phyloP scores from a whole-genome alignment of 1,139 yeast genomes.

The Meyerozyma sp. region DNA sequence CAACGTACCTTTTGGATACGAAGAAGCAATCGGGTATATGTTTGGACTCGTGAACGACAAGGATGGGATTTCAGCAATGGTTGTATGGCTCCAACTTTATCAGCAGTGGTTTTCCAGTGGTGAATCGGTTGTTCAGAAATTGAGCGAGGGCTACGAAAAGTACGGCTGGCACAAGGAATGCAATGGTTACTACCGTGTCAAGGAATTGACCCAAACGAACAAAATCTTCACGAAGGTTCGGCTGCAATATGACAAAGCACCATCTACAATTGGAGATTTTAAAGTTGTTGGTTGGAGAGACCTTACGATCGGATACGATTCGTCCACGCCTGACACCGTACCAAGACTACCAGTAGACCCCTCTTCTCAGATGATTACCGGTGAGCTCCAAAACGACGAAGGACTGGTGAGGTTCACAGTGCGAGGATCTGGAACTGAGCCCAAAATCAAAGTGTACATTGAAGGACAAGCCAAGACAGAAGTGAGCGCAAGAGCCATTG shows the following conservation, averaged over 20 bases:
- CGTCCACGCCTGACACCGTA: slow-evolving; percentile 48
- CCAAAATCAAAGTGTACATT: slow-evolving; percentile 85
- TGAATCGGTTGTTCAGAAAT: slow-evolving; percentile 31
- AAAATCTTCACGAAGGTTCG: slow-evolving; percentile 49
- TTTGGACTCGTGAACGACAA: slow-evolving; percentile 83
- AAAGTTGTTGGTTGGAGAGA: slow-evolving; percentile 70
- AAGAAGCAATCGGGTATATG: slow-evolving; percentile 97
- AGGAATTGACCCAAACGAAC: slow-evolving; percentile 47
- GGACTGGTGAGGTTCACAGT: slow-evolving; percentile 68
- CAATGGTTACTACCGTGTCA: slow-evolving; percentile 78
- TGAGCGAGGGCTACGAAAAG: slow-evolving; percentile 53
- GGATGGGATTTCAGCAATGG: slow-evolving; percentile 84
- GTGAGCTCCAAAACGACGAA: slow-evolving; percentile 20
- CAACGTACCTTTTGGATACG: slow-evolving; percentile 82
- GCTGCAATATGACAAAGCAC: slow-evolving; percentile 32
- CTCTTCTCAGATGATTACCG: slow-evolving; percentile 83
- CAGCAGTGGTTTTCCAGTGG: slow-evolving; percentile 40
- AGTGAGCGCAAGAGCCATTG: slow-evolving; percentile 43
- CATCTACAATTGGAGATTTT: slow-evolving; percentile 48
- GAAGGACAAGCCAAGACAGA: slow-evolving; percentile 60
- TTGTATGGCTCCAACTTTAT: slow-evolving; percentile 71
- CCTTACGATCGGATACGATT: slow-evolving; percentile 76
- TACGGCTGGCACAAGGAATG: slow-evolving; percentile 81
- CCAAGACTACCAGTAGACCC: slow-evolving; percentile 72
- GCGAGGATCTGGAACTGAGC: slow-evolving; percentile 96